These are phyloP conservation scores for Boletus pseudo-olivaceus DNA, from an alignment of 768 basidiomycete genomes.

Conservation along the genomic window DNA sequence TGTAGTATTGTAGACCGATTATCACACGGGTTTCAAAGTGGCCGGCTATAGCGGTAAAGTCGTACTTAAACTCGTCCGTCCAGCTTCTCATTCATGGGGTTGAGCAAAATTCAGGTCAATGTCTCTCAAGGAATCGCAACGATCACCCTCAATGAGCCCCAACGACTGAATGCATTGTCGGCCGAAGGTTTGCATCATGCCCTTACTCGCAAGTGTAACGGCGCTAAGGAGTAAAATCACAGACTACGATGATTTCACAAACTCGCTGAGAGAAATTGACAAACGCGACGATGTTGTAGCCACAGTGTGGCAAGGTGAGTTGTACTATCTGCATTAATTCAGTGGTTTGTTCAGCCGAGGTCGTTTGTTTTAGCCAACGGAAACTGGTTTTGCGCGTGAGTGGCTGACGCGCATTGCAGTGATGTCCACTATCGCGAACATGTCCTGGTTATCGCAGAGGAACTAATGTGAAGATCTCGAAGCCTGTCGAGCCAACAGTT, in stretches of 20 bases:
- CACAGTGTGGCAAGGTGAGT: conserved; percentile 64
- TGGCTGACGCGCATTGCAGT: background rate
- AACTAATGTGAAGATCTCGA: conserved; percentile 46
- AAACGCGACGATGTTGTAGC: conserved; percentile 56
- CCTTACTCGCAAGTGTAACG: background rate
- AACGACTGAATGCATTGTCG: conserved; percentile 58
- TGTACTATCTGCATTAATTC: background rate
- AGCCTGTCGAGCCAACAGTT: conserved; percentile 23
- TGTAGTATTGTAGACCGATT: background rate
- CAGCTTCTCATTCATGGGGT: conserved; percentile 25
- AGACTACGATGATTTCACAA: conserved; percentile 66
- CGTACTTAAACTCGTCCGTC: too few relatives aligned
- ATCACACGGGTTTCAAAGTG: background rate
- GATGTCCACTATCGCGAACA: background rate
- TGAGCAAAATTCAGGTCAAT: conserved; percentile 43
- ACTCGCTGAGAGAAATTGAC: conserved; percentile 55
- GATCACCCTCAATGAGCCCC: conserved; percentile 62
- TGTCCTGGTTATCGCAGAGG: conserved; percentile 39
- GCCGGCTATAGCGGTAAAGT: conserved; percentile 10
- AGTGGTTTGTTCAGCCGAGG: background rate
- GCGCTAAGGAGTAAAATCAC: background rate
- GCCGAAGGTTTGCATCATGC: conserved; percentile 39
- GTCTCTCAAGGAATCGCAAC: conserved; percentile 61
- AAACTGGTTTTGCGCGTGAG: conserved; percentile 73
- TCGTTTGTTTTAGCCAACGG: conserved; percentile 46